These are phyloP conservation scores for Plasmopara viticola DNA, from an alignment of 352 stramenopile genomes.

Conservation along the genomic window DNA sequence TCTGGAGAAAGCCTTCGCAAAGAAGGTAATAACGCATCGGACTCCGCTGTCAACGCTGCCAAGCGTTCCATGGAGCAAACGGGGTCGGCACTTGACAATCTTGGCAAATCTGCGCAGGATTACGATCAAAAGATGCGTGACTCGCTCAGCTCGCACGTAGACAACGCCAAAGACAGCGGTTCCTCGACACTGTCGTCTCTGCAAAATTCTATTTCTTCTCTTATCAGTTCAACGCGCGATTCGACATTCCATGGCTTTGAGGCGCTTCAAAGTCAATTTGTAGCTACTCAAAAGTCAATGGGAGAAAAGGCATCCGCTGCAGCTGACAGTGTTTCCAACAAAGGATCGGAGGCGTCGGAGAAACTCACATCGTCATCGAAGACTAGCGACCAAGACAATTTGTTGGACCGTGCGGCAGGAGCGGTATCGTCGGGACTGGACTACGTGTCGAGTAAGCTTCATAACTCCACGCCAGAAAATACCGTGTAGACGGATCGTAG, in stretches of 20 bases:
- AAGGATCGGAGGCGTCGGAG: conserved; percentile 17
- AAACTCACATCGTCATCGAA: conserved; percentile 9
- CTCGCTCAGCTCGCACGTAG: conserved; percentile 16
- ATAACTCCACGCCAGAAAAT: background rate
- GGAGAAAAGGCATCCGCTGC: conserved; percentile 14
- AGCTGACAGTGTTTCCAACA: conserved; percentile 5
- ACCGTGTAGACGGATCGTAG: background rate
- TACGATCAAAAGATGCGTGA: conserved; percentile 17
- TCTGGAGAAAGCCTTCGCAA: conserved; percentile 7
- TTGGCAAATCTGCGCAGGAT: conserved; percentile 17
- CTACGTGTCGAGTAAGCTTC: conserved; percentile 15
- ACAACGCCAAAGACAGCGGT: conserved; percentile 22
- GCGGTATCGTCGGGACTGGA: conserved; percentile 5
- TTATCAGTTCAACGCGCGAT: conserved; percentile 26
- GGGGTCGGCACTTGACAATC: conserved; percentile 19
- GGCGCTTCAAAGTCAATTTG: conserved; percentile 31
- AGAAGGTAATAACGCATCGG: conserved; percentile 20
- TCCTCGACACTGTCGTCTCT: conserved; percentile 12
- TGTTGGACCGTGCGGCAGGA: conserved; percentile 23
- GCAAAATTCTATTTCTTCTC: conserved; percentile 24
- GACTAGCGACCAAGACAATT: conserved; percentile 5
- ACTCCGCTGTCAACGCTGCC: conserved; percentile 17
- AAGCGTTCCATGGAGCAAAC: conserved; percentile 32
- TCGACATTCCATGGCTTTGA: conserved; percentile 35
- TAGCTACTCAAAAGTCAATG: conserved; percentile 17